phyloP scores from a whole-genome alignment of 805 yeast genomes.

The Saccharomycodes ludwigii region DNA sequence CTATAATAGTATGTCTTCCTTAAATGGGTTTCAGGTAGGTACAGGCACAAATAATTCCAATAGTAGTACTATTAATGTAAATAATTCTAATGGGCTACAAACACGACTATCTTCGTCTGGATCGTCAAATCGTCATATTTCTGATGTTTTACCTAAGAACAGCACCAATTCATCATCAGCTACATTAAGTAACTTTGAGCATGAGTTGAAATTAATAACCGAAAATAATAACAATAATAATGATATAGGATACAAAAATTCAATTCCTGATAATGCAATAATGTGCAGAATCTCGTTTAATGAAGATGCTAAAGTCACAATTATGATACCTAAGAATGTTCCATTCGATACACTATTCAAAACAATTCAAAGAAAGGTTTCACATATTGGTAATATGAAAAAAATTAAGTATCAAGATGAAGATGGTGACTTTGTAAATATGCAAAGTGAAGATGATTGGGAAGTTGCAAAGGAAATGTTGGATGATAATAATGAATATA shows the following conservation, averaged over 20 bases:
- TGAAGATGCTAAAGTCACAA: constrained; percentile 46
- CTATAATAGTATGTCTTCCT: constrained; percentile 19
- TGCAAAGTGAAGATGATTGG: constrained; percentile 85
- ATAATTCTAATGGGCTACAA: constrained; percentile 19
- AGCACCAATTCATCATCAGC: no score
- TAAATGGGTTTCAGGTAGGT: no score
- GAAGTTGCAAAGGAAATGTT: constrained; percentile 66
- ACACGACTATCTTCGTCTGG: constrained; percentile 13
- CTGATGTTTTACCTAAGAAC: no score
- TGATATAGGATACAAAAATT: constrained; percentile 26
- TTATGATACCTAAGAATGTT: constrained; percentile 46
- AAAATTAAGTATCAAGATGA: constrained; percentile 80
- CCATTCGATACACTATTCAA: constrained; percentile 40
- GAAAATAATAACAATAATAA: no score
- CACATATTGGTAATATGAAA: constrained; percentile 36
- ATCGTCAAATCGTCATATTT: no score
- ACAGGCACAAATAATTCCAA: no score
- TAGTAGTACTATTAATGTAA: constrained; percentile 15
- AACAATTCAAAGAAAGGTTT: constrained; percentile 45
- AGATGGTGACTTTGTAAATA: constrained; percentile 85
- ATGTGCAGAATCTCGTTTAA: constrained; percentile 31
- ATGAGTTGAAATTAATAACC: constrained; percentile 27
- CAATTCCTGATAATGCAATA: constrained; percentile 27
- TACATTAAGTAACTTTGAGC: constrained; percentile 15
- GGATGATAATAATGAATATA: constrained; percentile 37